These are phyloP conservation scores for Saccharomycopsis malanga DNA, from an alignment of 805 yeast genomes.

Conservation along the genomic window DNA sequence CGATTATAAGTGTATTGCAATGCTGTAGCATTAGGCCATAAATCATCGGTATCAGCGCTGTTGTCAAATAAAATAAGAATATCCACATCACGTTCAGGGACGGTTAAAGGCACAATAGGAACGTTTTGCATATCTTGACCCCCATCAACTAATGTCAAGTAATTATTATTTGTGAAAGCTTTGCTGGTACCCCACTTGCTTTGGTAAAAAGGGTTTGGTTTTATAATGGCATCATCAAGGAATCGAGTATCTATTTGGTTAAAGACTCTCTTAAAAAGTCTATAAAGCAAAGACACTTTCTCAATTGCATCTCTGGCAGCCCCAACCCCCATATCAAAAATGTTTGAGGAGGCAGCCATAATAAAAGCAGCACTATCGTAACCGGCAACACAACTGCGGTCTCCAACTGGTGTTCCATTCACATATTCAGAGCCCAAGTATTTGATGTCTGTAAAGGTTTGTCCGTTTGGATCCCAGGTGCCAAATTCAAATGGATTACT, in stretches of 20 bases:
- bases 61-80: slow-evolving; percentile 58
- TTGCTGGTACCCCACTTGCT: slow-evolving; percentile 33
- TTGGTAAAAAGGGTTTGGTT: slow-evolving; percentile 64
- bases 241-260: slow-evolving; percentile 41
- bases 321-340: slow-evolving; percentile 56
- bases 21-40: slow-evolving; percentile 66
- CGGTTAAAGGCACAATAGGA: slow-evolving; percentile 55
- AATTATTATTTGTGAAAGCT: slow-evolving; percentile 34
- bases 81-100: slow-evolving; percentile 53
- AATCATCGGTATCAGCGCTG: slow-evolving; percentile 49
- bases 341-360: slow-evolving; percentile 80
- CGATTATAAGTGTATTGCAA: slow-evolving; percentile 49
- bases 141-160: slow-evolving; percentile 57
- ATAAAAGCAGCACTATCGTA: slow-evolving; percentile 77
- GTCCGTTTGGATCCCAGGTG: slow-evolving; percentile 76
- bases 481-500: slow-evolving; percentile 70
- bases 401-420: slow-evolving; percentile 47
- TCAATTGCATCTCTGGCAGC: slow-evolving; percentile 47
- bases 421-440: slow-evolving; percentile 62
- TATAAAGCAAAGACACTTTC: slow-evolving; percentile 36
- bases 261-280: slow-evolving; percentile 39
- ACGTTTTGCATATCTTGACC: slow-evolving; percentile 61
- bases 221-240: slow-evolving; percentile 60
- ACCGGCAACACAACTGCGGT: slow-evolving; percentile 51
- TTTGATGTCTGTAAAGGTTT: slow-evolving; percentile 56